Evolutionary conservation across 1,284 basidiomycete genomes (phyloP), one percentile per base, ranked within the genome.

Genomic region (Fomitopsis palustris): DNA sequence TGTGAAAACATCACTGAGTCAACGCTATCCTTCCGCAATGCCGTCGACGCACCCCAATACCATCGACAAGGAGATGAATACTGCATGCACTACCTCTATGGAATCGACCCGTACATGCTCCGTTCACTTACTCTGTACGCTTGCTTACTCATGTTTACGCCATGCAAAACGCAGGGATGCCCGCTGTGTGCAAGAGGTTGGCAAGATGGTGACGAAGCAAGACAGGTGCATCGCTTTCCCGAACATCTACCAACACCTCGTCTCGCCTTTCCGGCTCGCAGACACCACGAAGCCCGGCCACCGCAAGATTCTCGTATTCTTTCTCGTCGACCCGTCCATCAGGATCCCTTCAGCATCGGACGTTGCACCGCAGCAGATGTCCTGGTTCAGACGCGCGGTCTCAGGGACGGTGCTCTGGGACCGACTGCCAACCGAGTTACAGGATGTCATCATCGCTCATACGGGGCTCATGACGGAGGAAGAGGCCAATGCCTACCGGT

Each of bases 201-300:
- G 68, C 38, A 54, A 61, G 7, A 58, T 71, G 39, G 37, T 49
- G 19, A 69, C 71, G 1, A 61, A 55, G 7, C 58, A 68, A 25
- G 65, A 63, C 29, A 63, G 67, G 39, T 58, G 62, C 59, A 31
- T 78, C 65, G 63, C 70, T 52, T 65, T 77, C 65, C 64, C 68
- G 59, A 67, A 78, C 66, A 53, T 75, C 60, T 62, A 74, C 64
- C 66, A 78, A 64, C 70, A 78, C 42, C 70, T 68, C 41, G 72
- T 75, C 21, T 63, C 66, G 51, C 67, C 69, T 8, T 74, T 75
- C 62, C 57, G 63, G 23, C 65, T 75, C 7, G 41, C 29, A 25
- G 72, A 75, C 61, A 60, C 54, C 5, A 61, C 69, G 3, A 67
- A 67, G 39, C 67, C 72, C 1, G 73, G 73, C 8, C 65, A 71